Base-by-base conservation (phyloP, 768 basidiomycete genomes). In the Postia placenta region DNA sequence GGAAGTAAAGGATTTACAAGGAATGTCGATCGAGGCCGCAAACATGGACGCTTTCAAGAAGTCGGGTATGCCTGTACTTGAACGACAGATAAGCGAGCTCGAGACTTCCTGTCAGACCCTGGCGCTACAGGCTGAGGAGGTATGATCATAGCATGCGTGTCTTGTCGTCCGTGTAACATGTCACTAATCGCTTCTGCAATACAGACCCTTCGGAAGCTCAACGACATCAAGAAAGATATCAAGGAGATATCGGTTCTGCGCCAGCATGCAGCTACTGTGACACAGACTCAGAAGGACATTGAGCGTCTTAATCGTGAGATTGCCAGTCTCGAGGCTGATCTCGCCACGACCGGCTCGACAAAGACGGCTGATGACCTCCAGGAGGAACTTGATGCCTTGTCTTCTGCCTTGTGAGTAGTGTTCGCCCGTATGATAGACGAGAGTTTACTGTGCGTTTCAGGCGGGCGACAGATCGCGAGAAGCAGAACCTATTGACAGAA, bases 361-460 rank as follows among this genome's bases (percentile, higher is more conserved):
- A 89, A 82, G 65, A 92, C 93, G 1, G 78, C 80, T 0, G 88
- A 92, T 40, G 92, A 94, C 41, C 85, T 97, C 14, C 87, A 97
- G 63, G 67, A 57, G 22, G 85, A 96, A 60, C 71, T 96, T 5
- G 80, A 86, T 47, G 66, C 68, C 1, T 62, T 94, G 20, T 71
- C 75, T 1, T 69, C 68, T 14, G 74, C 85, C 52, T 72, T 92
- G 93, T 95, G 81, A 66, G 36, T 39, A 24, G 15, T 44, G 22
- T 19, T 20, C n/a, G 24, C 14, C 50, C 26, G 33, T 35, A 27
- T 11, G 14, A 38, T 5, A 28, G 22, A 23, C 25, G 14, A 44
- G 19, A 5, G 45, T 6, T 27, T 2, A 20, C 4, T 7, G 30
- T 41, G 22, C 6, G 7, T n/a, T 37, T 54, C 40, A 90, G 87